Evolutionary conservation across 352 stramenopile genomes (phyloP), one percentile per base, ranked within the genome.

Genomic region (Detonula confervacea): DNA sequence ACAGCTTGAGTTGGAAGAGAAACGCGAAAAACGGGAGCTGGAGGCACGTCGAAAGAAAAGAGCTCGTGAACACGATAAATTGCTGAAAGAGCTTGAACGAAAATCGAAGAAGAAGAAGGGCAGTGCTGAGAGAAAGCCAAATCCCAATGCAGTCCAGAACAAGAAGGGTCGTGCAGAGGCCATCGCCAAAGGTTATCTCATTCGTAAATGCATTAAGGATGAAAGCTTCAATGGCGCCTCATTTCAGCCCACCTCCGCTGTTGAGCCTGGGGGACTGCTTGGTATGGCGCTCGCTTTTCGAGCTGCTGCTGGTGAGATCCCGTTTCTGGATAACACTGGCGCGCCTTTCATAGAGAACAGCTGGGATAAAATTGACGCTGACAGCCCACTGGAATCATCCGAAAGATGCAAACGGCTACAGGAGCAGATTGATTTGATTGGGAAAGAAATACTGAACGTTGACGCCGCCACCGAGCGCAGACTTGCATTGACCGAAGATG

Each of bases 241-340:
- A 30, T 88, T 65, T 29, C 80, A 89, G 37, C 78, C 85, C 16
- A 76, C 77, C 9, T 68, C 81, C 39, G 77, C 73, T 30, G 78
- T 92, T 42, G 88, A 93, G 33, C 83, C 83, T n/a, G 80, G 69
- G 37, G 78, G 87, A 14, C 47, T 93, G 16, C 71, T 91, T 55
- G 84, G 86, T 4, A 90, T 93, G 80, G 84, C 88, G 22, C 75
- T 93, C 29, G 88, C 86, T 12, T 93, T 93, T 81, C 79, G 88
- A 55, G 84, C 77, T 62, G 81, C 86, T 47, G 80, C 88, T 24
- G 88, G 88, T 4, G 79, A 92, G 35, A 71, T 92, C 47, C 59
- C 69, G 18, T 85, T 91, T 65, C 56, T 75, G 49, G 75, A 87
- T 60, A 83, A 80, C 60, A 80, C 66, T 47, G 83, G 77, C 11